Conservation (phyloP, 495 filamentous ascomycete species). For the Xylaria intraflava region DNA sequence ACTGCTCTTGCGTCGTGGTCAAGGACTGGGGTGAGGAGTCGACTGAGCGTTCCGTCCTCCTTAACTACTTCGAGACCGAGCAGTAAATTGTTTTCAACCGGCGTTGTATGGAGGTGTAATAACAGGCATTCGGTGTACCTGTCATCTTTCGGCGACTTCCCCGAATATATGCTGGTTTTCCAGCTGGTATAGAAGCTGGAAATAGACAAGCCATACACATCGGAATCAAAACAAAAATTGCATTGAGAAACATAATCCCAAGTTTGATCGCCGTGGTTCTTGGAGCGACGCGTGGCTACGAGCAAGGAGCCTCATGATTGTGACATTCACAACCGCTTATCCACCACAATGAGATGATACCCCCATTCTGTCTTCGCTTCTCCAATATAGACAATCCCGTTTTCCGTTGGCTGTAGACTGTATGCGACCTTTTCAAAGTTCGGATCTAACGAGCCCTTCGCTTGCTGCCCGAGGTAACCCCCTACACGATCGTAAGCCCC, state of each 20-base stretch:
- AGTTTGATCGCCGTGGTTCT: not conserved
- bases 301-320: constrained; percentile 18
- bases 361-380: constrained; percentile 80
- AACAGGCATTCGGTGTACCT: constrained; percentile 27
- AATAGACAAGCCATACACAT: constrained; percentile 30
- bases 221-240: constrained; percentile 27
- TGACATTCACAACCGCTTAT: constrained; percentile 29
- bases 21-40: constrained; percentile 99
- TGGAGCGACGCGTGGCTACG: not conserved
- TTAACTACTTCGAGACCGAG: constrained; percentile 98
- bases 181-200: constrained; percentile 30
- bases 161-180: constrained; percentile 33
- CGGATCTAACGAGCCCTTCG: constrained; percentile 60
- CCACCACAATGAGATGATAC: constrained; percentile 94
- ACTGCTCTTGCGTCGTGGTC: constrained; percentile 99
- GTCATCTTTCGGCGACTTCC: constrained; percentile 19
- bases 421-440: constrained; percentile 80
- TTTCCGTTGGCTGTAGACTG: constrained; percentile 41
- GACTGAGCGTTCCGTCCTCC: constrained; percentile 92
- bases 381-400: constrained; percentile 46
- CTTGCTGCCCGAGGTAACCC: constrained; percentile 69
- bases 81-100: constrained; percentile 38
- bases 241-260: constrained; percentile 9
- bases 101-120: constrained; percentile 26
- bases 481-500: constrained; percentile 40